A percentile compares a stretch with the other conserved stretches of the same genome.
Evolutionary conservation across 2,329 filamentous ascomycete genomes (phyloP).

Genomic region (Pseudophaeomoniella oleicola): DNA sequence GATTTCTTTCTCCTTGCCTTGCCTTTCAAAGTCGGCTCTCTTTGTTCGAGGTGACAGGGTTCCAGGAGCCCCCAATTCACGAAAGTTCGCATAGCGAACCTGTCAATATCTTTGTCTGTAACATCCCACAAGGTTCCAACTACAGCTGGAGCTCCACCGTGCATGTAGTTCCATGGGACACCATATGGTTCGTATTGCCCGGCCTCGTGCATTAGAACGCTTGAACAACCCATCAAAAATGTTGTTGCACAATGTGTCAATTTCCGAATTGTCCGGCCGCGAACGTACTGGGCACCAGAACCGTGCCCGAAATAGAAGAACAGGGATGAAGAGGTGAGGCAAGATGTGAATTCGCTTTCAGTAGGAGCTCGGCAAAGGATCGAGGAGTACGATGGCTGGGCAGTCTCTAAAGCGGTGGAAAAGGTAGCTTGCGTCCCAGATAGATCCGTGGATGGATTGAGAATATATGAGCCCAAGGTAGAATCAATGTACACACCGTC

Average conservation of each 20-base stretch:
- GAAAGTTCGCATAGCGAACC: slow-evolving; percentile 65
- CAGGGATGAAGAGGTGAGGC: slow-evolving; percentile 52
- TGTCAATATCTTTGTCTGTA: slow-evolving; percentile 92
- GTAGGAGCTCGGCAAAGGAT: slow-evolving; percentile 56
- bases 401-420: slow-evolving; percentile 25
- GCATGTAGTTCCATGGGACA: slow-evolving; percentile 80
- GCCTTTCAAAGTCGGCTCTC: slow-evolving; percentile 14
- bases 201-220: slow-evolving; percentile 62
- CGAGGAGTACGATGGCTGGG: slow-evolving; percentile 5
- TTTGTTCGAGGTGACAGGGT: slow-evolving; percentile 15
- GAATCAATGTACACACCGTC: slow-evolving; percentile 39
- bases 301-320: slow-evolving; percentile 95
- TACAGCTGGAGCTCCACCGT: slow-evolving; percentile 72
- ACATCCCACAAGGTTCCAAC: slow-evolving; percentile 96
- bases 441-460: slow-evolving; percentile 81
- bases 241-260: slow-evolving; percentile 67
- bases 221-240: slow-evolving; percentile 89
- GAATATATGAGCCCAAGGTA: slow-evolving; percentile 48
- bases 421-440: slow-evolving; percentile 66
- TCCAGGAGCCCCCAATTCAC: slow-evolving; percentile 71
- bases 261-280: slow-evolving; percentile 65
- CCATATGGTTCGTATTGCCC: slow-evolving; percentile 87
- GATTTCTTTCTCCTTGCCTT: slow-evolving; percentile 15
- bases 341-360: slow-evolving; percentile 61
- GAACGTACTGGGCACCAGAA: slow-evolving; percentile 86